Conservation (phyloP, 345 rosid species). For the Pistacia atlantica region DNA sequence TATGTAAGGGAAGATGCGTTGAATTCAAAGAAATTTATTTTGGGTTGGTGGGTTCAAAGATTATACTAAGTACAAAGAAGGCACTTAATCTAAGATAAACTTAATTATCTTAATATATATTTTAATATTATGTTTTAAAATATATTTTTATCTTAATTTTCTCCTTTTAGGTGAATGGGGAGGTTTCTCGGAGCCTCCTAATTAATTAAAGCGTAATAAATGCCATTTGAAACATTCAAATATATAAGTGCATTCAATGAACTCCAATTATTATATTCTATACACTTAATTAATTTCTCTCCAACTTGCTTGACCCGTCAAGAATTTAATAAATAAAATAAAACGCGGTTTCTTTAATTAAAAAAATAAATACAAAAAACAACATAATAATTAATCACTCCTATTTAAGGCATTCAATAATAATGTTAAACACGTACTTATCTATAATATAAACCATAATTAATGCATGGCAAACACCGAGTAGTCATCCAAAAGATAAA, state of each 20-base stretch:
- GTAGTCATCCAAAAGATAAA: too few species aligned
- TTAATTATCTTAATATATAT: not conserved
- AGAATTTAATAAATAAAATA: not conserved
- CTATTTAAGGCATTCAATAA: not conserved
- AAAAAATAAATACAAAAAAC: not conserved
- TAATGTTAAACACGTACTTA: conserved; percentile 25
- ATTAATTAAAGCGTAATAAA: conserved; percentile 10
- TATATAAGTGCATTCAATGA: conserved; percentile 10
- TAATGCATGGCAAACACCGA: conserved; percentile 22
- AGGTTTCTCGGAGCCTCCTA: not conserved
- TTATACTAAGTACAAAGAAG: too few species aligned
- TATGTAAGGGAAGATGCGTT: too few species aligned
- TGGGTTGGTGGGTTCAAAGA: not conserved
- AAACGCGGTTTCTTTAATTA: not conserved
- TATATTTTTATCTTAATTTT: not conserved
- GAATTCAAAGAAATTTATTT: too few species aligned
- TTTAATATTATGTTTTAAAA: too few species aligned
- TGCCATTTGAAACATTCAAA: conserved; percentile 6
- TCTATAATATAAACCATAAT: not conserved
- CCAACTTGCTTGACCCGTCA: not conserved
- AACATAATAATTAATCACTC: not conserved
- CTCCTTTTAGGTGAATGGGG: not conserved
- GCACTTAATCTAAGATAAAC: too few species aligned
- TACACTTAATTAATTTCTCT: too few species aligned
- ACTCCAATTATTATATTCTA: not conserved